Evolutionary conservation across 176 grass and related monocot species (phyloP), one percentile per base, ranked within the genome.

Genomic region (Tuctoria greenei): DNA sequence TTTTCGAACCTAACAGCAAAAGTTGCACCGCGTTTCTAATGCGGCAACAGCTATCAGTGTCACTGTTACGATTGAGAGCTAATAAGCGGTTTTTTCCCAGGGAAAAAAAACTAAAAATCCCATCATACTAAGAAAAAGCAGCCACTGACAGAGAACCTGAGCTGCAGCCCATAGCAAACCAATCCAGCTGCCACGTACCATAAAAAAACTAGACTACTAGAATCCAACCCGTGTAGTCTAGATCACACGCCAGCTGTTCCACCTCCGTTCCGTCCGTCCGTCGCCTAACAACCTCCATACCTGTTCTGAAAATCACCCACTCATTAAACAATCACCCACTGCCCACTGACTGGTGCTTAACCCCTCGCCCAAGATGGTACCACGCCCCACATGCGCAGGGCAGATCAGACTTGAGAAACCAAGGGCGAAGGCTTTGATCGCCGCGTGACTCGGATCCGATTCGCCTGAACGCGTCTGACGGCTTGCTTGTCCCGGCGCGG

Each of bases 391-490:
- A 61, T 61, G 58, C 26, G 14, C 4, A 61, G 58, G 1, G 26
- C 56, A 59, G 56, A n/a, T n/a, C n/a, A n/a, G n/a, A n/a, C n/a
- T n/a, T n/a, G n/a, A n/a, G n/a, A n/a, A 60, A 27, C 13, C 25
- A 25, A 28, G 31, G 24, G 25, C 25, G 57, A 28, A 14, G 15
- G 58, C 54, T 57, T 24, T 57, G n/a, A 10, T 57, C 54, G 15
- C 54, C 54, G 54, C 18, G 35, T 74, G 56, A 61, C 56, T 75
- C 15, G 57, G 73, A 62, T 62, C 39, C 37, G 39, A 46, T n/a
- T 74, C 20, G 27, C 67, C 67, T 17, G 13, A 15, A 25, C 55
- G 7, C 54, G 51, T 18, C 34, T 5, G 35, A 15, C 34, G 37
- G 38, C 20, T 8, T 8, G 4, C 71, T 58, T 41, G 72, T 46